Evolutionary conservation across 2,329 filamentous ascomycete species (phyloP).

Genomic region (Ustulina deusta): DNA sequence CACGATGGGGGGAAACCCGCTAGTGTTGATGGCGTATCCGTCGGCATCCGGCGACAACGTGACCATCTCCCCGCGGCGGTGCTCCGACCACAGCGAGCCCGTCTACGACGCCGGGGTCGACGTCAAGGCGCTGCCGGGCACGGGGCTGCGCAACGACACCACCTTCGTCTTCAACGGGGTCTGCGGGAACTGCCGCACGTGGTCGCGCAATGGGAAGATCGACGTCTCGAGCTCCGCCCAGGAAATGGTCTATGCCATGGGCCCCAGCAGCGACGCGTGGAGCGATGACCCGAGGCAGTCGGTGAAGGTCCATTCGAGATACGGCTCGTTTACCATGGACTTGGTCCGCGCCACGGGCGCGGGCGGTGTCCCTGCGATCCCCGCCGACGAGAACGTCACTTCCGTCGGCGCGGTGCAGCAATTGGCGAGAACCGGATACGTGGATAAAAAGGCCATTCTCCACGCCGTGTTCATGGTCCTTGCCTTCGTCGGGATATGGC

Average conservation of each 20-base stretch:
- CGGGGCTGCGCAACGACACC: slow-evolving; percentile 59
- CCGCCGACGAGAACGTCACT: slow-evolving; percentile 47
- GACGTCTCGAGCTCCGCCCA: slow-evolving; percentile 62
- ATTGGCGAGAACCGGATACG: slow-evolving; percentile 44
- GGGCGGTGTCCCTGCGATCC: slow-evolving; percentile 57
- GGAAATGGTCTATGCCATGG: slow-evolving; percentile 68
- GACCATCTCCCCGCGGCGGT: slow-evolving; percentile 67
- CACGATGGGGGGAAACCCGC: slow-evolving; percentile 61
- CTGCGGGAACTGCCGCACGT: slow-evolving; percentile 66
- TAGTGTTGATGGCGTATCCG: slow-evolving; percentile 68
- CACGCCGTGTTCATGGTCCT: slow-evolving; percentile 68
- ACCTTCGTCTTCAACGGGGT: slow-evolving; percentile 63
- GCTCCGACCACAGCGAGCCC: slow-evolving; percentile 65
- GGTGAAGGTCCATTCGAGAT: slow-evolving; percentile 65
- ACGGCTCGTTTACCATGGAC: slow-evolving; percentile 68
- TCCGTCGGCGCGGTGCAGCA: slow-evolving; percentile 52
- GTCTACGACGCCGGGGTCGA: slow-evolving; percentile 58
- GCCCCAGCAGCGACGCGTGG: slow-evolving; percentile 58
- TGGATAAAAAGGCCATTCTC: slow-evolving; percentile 56
- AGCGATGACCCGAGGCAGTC: slow-evolving; percentile 58
- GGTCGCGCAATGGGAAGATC: slow-evolving; percentile 56
- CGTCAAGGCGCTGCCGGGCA: slow-evolving; percentile 60
- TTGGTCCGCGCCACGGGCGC: slow-evolving; percentile 63
- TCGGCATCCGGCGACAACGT: slow-evolving; percentile 61
- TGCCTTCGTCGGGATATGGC: slow-evolving; percentile 66